Base-by-base conservation (phyloP, 345 rosid species). In the Rubroshorea leprosula region DNA sequence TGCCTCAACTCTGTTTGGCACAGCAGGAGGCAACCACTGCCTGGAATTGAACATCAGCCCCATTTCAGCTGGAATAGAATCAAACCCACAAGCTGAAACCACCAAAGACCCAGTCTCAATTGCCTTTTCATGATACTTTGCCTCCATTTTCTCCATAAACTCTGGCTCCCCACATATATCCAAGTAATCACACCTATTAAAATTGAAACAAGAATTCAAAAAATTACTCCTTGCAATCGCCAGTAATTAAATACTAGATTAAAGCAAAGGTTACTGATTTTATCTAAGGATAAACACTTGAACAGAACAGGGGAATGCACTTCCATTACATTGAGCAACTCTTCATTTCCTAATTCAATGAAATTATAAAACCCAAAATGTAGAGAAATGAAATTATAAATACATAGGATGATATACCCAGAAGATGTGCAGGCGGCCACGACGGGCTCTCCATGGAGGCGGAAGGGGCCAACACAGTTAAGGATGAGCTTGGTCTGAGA, bases 131-230 rank as follows among this genome's bases (percentile, higher is more conserved):
- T 91, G 95, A 71, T 78, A 85, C 23, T 69, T 66, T 21, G 74
- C 84, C 79, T 85, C 90, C 81, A 82, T 73, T 58, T 69, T 75
- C 83, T 88, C 96, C 90, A 88, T 88, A 58, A 88, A 91, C 79
- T 88, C 96, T 17, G 96, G 92, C 68, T 91, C 95, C 54, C 98
- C 98, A 74, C 83, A 73, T 60, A 83, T 91, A 74, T 91, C 96
- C 88, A 91, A 70, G 75, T 91, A 91, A 77, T 91, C 95, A 65
- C 90, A 81, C 64, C 92, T 78, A 69, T 24, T 15, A 38, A 26
- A 20, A n/a, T 44, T 5, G 45, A 51, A 6, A 56, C 27, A 6
- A 18, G 41, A 20, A 11, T 0, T 22, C 23, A 2, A 39, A 44
- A 60, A 25, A 18, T 2, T 31, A 14, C 17, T 29, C 35, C 4